Conservation (phyloP, 345 rosid genomes). For the Combretum micranthum region DNA sequence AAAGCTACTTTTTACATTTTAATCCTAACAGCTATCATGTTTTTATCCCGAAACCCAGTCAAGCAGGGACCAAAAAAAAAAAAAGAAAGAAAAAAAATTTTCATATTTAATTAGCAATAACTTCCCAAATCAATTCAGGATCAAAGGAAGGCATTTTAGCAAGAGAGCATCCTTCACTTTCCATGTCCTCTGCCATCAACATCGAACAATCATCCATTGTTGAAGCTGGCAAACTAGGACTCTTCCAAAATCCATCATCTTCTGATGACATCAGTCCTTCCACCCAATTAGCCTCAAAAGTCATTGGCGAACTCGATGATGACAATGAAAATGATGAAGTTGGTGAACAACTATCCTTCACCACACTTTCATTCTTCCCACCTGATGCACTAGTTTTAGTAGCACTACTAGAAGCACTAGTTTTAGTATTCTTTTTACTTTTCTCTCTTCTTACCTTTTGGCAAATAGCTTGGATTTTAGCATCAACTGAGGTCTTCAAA, state of each 20-base stretch:
- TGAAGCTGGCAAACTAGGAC: slow-evolving; percentile 42
- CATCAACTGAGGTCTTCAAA: slow-evolving; percentile 63
- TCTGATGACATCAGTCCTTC: slow-evolving; percentile 37
- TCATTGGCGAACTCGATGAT: slow-evolving; percentile 19
- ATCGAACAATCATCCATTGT: slow-evolving; percentile 25
- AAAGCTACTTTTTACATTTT: slow-evolving; percentile 14
- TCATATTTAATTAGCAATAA: slow-evolving; percentile 60
- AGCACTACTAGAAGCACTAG: slow-evolving; percentile 7
- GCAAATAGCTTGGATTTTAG: slow-evolving; percentile 83
- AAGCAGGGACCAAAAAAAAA: slow-evolving; percentile 3
- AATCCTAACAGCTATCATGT: neutral
- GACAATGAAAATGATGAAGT: slow-evolving; percentile 23
- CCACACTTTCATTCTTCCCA: slow-evolving; percentile 7
- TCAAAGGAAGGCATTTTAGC: slow-evolving; percentile 89
- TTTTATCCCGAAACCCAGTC: neutral
- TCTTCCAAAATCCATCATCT: slow-evolving; percentile 45
- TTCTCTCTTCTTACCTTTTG: slow-evolving; percentile 66
- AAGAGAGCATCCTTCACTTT: slow-evolving; percentile 47
- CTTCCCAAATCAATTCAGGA: slow-evolving; percentile 87
- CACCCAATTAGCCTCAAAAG: slow-evolving; percentile 33
- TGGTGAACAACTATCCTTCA: slow-evolving; percentile 27
- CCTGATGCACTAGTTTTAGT: neutral
- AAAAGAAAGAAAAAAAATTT: neutral
- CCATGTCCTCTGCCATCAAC: slow-evolving; percentile 25
- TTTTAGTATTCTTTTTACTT: slow-evolving; percentile 44